phyloP scores from a whole-genome alignment of 306 rosid species.

The Lathyrus oleraceus region DNA sequence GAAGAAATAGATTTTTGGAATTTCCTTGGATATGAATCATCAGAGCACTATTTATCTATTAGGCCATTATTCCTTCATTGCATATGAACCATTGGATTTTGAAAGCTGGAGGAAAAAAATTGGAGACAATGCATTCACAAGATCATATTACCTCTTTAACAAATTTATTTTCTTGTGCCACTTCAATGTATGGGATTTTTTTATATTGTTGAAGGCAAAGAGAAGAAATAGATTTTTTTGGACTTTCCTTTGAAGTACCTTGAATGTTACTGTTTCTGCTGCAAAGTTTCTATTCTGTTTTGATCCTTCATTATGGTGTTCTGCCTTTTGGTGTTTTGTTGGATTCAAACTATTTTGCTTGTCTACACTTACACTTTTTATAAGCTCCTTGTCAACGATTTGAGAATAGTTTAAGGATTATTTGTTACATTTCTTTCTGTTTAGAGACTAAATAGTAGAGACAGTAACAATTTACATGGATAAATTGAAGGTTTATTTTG shows the following conservation, averaged over 20 bases:
- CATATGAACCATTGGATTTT: too few relatives aligned
- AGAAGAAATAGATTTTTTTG: too few relatives aligned
- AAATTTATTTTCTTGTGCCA: background rate
- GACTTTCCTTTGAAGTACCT: too few relatives aligned
- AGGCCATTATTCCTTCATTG: too few relatives aligned
- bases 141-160: background rate
- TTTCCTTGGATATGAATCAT: too few relatives aligned
- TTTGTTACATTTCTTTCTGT: background rate
- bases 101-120: too few relatives aligned
- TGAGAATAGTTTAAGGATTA: background rate
- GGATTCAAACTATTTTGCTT: background rate
- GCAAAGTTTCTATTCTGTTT: background rate
- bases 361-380: background rate
- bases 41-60: too few relatives aligned
- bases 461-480: background rate
- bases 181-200: background rate
- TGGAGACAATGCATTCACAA: too few relatives aligned
- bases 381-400: background rate
- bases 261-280: constrained; percentile 9
- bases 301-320: constrained; percentile 3
- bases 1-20: background rate
- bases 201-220: too few relatives aligned
- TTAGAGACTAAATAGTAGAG: background rate
- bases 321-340: background rate
- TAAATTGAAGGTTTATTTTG: background rate